Evolutionary conservation across 2,329 filamentous ascomycete genomes (phyloP).

Genomic region (Lachnellula subtilissima): DNA sequence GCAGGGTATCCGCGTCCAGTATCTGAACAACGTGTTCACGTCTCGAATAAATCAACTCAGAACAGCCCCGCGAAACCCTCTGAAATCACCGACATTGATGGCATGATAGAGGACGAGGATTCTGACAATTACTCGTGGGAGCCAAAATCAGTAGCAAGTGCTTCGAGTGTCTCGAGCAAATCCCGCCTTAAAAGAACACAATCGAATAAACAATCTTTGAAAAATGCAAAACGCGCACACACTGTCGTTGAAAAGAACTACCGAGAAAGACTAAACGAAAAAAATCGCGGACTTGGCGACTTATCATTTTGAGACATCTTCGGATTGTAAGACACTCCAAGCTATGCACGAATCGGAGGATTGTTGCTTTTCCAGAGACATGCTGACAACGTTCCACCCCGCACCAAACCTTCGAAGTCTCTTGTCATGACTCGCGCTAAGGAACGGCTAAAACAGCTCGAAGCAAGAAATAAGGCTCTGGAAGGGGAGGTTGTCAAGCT

Average conservation of each 20-base stretch:
- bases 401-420: conserved; percentile 22
- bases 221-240: conserved; percentile 19
- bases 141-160: not conserved
- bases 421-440: conserved; percentile 23
- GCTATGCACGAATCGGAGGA: too few species aligned
- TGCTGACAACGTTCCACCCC: conserved; percentile 5
- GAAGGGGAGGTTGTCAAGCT: conserved; percentile 19
- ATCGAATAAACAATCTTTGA: conserved; percentile 7
- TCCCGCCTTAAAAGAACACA: conserved; percentile 2
- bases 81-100: conserved; percentile 1
- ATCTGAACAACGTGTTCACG: too few species aligned
- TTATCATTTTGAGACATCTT: conserved; percentile 22
- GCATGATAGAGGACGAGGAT: conserved; percentile 6
- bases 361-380: too few species aligned
- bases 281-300: conserved; percentile 20
- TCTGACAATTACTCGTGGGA: conserved; percentile 8
- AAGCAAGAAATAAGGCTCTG: conserved; percentile 15
- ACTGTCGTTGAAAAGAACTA: conserved; percentile 24
- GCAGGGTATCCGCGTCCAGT: not conserved
- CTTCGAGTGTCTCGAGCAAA: not conserved
- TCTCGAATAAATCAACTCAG: too few species aligned
- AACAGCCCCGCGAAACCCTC: too few species aligned
- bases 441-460: conserved; percentile 21
- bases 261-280: conserved; percentile 22
- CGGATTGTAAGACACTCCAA: conserved; percentile 15